Conservation (phyloP, 371 early-diverging fungal genomes). For the Lichtheimia corymbifera region DNA sequence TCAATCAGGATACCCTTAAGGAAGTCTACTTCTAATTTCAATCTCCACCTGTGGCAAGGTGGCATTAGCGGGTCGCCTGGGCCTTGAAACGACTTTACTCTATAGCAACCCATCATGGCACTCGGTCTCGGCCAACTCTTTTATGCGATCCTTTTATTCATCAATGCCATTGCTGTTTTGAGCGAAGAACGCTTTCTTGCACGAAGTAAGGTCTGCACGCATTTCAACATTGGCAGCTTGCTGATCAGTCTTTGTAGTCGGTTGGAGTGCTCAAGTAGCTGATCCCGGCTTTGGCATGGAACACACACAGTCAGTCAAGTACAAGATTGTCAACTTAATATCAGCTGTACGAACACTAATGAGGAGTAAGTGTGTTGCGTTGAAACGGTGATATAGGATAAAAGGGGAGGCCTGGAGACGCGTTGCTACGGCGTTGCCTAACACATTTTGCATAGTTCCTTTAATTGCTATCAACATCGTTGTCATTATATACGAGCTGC, state of each 20-base stretch:
- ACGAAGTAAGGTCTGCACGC: conserved; percentile 65
- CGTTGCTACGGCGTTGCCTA: neutral
- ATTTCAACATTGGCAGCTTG: neutral
- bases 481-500: conserved; percentile 83
- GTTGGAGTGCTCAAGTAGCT: conserved; percentile 62
- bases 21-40: neutral
- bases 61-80: neutral
- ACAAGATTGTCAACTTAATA: conserved; percentile 84
- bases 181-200: conserved; percentile 95
- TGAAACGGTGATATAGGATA: neutral
- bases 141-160: conserved; percentile 76
- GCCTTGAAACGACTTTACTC: neutral
- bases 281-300: conserved; percentile 72
- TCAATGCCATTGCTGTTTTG: conserved; percentile 91
- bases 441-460: conserved; percentile 62
- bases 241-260: conserved; percentile 40
- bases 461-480: conserved; percentile 80
- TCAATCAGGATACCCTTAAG: neutral
- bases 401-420: neutral
- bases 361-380: conserved; percentile 67
- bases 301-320: conserved; percentile 70
- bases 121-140: conserved; percentile 77
- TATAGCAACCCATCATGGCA: conserved; percentile 32
- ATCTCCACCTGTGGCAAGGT: no score
- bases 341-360: conserved; percentile 90